A percentile compares a stretch with the other conserved stretches of the same genome.
phyloP scores from a whole-genome alignment of 768 basidiomycete genomes.

The Trametes cingulata region DNA sequence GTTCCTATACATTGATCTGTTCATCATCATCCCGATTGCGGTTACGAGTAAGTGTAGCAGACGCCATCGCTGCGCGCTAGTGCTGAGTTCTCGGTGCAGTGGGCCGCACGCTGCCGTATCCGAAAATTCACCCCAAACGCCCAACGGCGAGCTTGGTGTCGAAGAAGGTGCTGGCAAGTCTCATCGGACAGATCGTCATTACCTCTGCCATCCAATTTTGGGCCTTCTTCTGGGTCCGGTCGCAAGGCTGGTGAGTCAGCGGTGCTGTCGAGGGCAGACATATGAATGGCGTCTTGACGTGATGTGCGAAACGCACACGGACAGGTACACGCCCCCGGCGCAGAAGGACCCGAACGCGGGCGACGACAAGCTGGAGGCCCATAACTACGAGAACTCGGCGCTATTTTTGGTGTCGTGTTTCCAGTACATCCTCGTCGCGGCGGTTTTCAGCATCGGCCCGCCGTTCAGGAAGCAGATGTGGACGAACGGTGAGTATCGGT shows the following conservation, averaged over 20 bases:
- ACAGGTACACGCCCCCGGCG: conserved; percentile 79
- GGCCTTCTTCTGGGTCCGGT: conserved; percentile 86
- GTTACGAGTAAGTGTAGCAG: conserved; percentile 77
- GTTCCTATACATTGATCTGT: conserved; percentile 97
- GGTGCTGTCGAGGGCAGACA: too few species aligned
- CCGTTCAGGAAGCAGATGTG: conserved; percentile 95
- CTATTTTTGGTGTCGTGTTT: conserved; percentile 95
- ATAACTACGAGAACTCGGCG: conserved; percentile 89
- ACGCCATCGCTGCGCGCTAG: neutral
- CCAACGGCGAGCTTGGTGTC: conserved; percentile 96
- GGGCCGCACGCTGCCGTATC: conserved; percentile 92
- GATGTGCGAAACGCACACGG: neutral
- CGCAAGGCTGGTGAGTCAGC: conserved; percentile 72
- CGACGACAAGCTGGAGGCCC: conserved; percentile 74
- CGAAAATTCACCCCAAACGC: conserved; percentile 81
- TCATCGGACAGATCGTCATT: conserved; percentile 89
- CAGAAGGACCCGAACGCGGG: conserved; percentile 43
- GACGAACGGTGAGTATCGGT: conserved; percentile 74
- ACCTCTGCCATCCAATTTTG: conserved; percentile 82
- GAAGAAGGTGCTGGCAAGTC: conserved; percentile 90
- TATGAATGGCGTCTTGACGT: conserved; percentile 9
- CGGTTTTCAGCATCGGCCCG: conserved; percentile 96
- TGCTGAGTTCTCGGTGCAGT: conserved; percentile 48
- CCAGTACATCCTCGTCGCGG: conserved; percentile 97
- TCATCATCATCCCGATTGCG: conserved; percentile 96